Evolutionary conservation across 139 green algal species (phyloP).

Genomic region (Astrephomene gubernaculifera): DNA sequence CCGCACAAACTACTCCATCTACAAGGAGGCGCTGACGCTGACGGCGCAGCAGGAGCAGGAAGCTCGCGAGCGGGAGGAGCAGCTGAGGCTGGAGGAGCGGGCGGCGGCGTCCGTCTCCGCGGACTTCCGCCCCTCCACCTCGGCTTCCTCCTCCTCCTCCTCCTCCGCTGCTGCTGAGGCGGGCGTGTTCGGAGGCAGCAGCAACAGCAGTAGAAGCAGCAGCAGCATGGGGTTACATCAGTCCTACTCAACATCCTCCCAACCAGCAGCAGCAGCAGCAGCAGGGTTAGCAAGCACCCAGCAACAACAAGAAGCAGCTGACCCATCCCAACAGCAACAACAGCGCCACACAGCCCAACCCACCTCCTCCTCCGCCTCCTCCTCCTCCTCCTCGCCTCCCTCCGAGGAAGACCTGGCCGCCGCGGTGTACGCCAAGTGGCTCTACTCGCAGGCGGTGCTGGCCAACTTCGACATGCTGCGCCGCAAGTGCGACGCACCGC

Average conservation of each 20-base stretch:
- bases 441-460: conserved; percentile 40
- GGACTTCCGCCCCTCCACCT: not conserved
- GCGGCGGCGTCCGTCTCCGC: not conserved
- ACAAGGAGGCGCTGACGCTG: conserved; percentile 50
- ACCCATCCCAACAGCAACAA: not conserved
- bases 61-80: not conserved
- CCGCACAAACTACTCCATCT: conserved; percentile 56
- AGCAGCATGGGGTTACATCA: not conserved
- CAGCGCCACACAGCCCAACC: no score
- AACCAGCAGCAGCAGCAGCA: not conserved
- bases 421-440: not conserved
- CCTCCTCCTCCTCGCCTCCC: no score
- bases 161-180: no score
- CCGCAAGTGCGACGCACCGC: conserved; percentile 56
- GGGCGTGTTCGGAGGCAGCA: not conserved
- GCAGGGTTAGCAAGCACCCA: not conserved
- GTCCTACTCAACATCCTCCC: not conserved
- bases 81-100: not conserved
- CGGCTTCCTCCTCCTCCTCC: not conserved
- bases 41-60: conserved; percentile 40
- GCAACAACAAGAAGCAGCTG: not conserved
- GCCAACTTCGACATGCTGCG: conserved; percentile 60
- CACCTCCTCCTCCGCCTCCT: no score
- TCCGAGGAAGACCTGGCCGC: not conserved
- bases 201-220: conserved; percentile 3